A percentile compares a stretch with the other conserved stretches of the same genome.
Evolutionary conservation across 2,329 filamentous ascomycete species (phyloP).

Genomic region (Fusarium floridanum): DNA sequence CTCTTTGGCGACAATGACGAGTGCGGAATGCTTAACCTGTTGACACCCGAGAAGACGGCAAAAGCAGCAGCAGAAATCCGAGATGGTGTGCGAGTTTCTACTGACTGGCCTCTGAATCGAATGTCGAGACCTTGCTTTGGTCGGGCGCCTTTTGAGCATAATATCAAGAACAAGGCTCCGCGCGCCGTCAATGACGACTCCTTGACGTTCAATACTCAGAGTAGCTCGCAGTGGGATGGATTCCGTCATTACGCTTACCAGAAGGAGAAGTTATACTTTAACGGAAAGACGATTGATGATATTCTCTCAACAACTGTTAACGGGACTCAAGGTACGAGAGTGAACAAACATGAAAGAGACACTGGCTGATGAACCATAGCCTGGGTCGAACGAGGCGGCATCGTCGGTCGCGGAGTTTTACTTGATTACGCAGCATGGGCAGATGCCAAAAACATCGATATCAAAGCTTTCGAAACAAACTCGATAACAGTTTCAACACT

Average conservation of each 20-base stretch:
- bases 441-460: conserved; percentile 49
- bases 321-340: conserved; percentile 46
- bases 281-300: conserved; percentile 57
- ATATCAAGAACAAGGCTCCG: conserved; percentile 44
- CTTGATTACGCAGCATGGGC: conserved; percentile 66
- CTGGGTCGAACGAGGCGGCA: conserved; percentile 51
- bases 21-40: conserved; percentile 67
- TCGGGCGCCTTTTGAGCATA: conserved; percentile 47
- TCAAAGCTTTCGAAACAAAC: conserved; percentile 56
- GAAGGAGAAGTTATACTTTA: conserved; percentile 51
- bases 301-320: conserved; percentile 51
- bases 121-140: conserved; percentile 53
- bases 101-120: conserved; percentile 51
- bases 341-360: accelerated
- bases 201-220: conserved; percentile 53
- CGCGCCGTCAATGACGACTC: conserved; percentile 51
- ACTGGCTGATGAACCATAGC: neutral
- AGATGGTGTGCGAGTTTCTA: conserved; percentile 49
- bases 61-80: conserved; percentile 48
- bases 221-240: conserved; percentile 56
- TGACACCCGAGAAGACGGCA: conserved; percentile 54
- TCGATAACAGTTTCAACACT: conserved; percentile 60
- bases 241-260: conserved; percentile 56
- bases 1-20: conserved; percentile 65
- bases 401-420: conserved; percentile 64